Base-by-base conservation (phyloP, 2,329 filamentous ascomycete species). In the Colletotrichum chrysophilum region DNA sequence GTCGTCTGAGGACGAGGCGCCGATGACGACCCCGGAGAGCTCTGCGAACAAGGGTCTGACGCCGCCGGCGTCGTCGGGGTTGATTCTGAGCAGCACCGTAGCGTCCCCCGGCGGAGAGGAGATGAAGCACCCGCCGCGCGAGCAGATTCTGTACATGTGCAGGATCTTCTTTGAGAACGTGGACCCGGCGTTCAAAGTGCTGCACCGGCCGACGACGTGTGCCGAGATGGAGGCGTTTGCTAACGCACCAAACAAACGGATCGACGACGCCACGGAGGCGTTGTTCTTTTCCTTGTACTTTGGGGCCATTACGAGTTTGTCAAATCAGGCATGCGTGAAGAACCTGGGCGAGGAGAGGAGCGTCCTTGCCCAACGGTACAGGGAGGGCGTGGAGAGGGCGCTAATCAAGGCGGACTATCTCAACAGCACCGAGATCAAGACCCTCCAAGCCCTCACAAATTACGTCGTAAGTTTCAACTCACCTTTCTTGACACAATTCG, bases 231-330 rank as follows among this genome's bases (percentile, higher is more conserved):
- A 82, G 30, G 60, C 73, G 0, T 82, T 86, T 26, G 70, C 76
- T 7, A 78, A 79, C 16, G 79, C 80, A 9, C 36, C 76, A 58
- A 13, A 79, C 72, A 66, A 79, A 76, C 12, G 80, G 75, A 7
- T 79, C 75, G 16, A 80, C 79, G 65, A 76, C 38, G 24, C 78
- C 24, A 78, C 76, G 1, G 85, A 86, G 36, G 85, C 86, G 6
- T 79, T 88, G 16, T 80, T 85, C 61, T 88, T 88, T 75, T 80
- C 85, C 56, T 84, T 88, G 55, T 88, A 88, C 79, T 86, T 87
- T 71, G 84, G 83, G 1, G 84, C 86, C 21, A 79, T 85, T 2
- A 82, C 81, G 2, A 86, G 83, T 43, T 66, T 87, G 7, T 76
- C 75, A 4, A 75, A 84, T 1, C 79, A 80, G 4, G 78, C 77